These are phyloP conservation scores for Colletotrichum lindemuthianum DNA, from an alignment of 2,329 filamentous ascomycete genomes.

Conservation along the genomic window DNA sequence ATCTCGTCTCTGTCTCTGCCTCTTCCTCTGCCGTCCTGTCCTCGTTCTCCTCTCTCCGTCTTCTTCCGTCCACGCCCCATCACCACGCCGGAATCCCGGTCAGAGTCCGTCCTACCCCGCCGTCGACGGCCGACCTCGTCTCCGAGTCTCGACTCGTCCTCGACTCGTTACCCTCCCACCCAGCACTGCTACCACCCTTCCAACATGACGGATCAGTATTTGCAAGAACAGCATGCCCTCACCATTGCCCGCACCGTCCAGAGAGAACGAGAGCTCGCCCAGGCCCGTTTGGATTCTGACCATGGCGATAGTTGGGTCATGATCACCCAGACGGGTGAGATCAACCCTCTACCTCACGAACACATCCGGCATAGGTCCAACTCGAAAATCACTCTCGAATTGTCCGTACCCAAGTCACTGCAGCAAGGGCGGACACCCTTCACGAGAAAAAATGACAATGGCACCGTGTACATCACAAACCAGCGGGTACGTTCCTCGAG, in stretches of 20 bases:
- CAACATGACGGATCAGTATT: conserved; percentile 54
- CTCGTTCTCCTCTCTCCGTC: conserved; percentile 14
- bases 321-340: conserved; percentile 77
- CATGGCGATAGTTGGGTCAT: conserved; percentile 83
- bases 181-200: conserved; percentile 26
- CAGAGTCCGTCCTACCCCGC: conserved; percentile 33
- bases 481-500: conserved; percentile 71
- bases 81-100: conserved; percentile 34
- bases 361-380: conserved; percentile 83
- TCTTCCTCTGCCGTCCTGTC: conserved; percentile 10
- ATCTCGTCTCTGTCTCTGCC: conserved; percentile 13
- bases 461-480: conserved; percentile 84
- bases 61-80: conserved; percentile 25
- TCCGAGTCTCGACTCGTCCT: background rate
- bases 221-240: conserved; percentile 56
- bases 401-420: conserved; percentile 76
- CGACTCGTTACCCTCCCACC: conserved; percentile 28
- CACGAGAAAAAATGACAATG: conserved; percentile 77
- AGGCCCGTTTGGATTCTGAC: conserved; percentile 58
- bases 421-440: conserved; percentile 69
- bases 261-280: conserved; percentile 40
- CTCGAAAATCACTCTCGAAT: conserved; percentile 78
- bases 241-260: conserved; percentile 52
- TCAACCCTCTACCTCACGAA: conserved; percentile 88
- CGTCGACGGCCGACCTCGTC: background rate